Evolutionary conservation across 768 basidiomycete genomes (phyloP), one percentile per base, ranked within the genome.

Genomic region (Podaxis sp.): DNA sequence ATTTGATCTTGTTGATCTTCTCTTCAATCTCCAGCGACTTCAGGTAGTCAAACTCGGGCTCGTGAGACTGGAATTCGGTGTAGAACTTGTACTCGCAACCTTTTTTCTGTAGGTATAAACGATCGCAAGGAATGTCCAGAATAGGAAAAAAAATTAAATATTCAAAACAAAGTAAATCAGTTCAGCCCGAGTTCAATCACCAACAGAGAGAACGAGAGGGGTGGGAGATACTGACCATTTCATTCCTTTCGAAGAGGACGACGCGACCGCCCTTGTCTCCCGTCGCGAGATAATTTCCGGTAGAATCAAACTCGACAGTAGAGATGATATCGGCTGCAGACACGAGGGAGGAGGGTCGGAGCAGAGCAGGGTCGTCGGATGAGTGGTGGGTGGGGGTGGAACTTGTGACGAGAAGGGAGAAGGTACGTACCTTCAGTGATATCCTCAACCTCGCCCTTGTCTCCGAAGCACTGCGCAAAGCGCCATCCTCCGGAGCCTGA

Each of bases 1-100:
- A 99, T 74, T 95, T 93, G 85, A 99, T 99, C 86, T 97, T 93
- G 82, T 99, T 99, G 82, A 99, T 99, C 89, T 99, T 99, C 84
- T 99, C 97, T 77, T 99, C 97, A 76, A 99, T 99, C 83, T 99
- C 97, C 67, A 99, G 82, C 23, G 94, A 97, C 82, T 99, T 99
- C 71, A 99, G 88, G 75, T 99, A 99, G 79, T 99, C 97, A 74
- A 99, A 99, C 74, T 99, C 97, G 58, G 97, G 97, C 74, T 99
- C 97, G 74, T 99, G 97, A 50, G 93, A 95, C 82, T 99, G 97
- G 73, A 98, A 97, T 77, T 99, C 97, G 55, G 97, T 99, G 75
- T 98, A 98, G 77, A 99, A 99, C 76, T 98, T 98, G 87, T 99
- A 99, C 79, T 99, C 97, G 80, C 97, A 99, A 65, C 95, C 94